Base-by-base conservation (phyloP, 1,139 yeast genomes). In the Casaregolazyma suthepensis region DNA sequence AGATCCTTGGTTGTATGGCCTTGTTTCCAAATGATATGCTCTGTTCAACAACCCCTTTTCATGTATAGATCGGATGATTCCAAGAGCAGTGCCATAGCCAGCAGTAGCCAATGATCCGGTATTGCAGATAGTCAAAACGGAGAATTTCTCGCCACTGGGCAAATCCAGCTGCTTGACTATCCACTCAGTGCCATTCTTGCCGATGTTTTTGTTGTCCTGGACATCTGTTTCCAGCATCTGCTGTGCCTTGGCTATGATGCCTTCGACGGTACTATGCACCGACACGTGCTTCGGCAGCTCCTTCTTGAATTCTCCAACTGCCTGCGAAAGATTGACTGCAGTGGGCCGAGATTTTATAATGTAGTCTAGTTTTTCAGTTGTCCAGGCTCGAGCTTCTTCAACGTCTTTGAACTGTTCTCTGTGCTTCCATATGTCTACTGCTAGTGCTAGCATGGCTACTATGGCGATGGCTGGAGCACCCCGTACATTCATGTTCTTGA, bases 381-480 rank as follows among this genome's bases (percentile, higher is more conserved):
- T 63, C 48, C 59, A 43, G 18, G 49, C 26, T 18, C 49, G 44
- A 19, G 57, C 53, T 13, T 56, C 59, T n/a, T 53, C 53, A 12
- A 48, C 45, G 31, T 57, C 48, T 15, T 15, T 17, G 42, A 52
- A 48, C 5, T 46, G 13, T 12, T 17, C 38, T 37, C 50, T 46
- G 46, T 52, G 42, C 48, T 49, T 17, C 43, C 46, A 43, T 70
- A 83, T 70, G 59, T 91, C 96, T 15, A 87, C 83, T 1, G 88
- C 84, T n/a, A 91, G 78, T 1, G 96, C 80, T 56, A 90, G 77
- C 0, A 91, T 83, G 10, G 96, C 98, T 2, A 93, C 97, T 54
- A 93, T 87, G 55, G 98, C 98, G 65, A 93, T 93, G 1, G 98
- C 98, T 0, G 99, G 99, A 0, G 99, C 99, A 20, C 99, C 99